Conservation (phyloP, 176 grass and related monocot genomes). For the Carex kokanica region DNA sequence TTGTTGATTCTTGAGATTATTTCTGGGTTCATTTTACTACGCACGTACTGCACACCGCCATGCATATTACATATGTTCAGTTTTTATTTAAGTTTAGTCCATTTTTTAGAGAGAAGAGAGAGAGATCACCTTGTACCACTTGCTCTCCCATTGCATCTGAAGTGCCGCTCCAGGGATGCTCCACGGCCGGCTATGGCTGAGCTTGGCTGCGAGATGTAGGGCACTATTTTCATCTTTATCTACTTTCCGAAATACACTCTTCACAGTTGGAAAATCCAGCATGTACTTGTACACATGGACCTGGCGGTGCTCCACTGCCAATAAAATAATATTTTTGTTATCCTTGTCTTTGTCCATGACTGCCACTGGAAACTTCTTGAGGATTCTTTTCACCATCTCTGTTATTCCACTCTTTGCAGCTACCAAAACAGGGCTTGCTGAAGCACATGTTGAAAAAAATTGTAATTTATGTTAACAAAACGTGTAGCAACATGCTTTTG, state of each 20-base stretch:
- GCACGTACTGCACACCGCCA: not conserved
- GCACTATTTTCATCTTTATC: constrained; percentile 18
- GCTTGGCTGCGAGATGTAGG: constrained; percentile 12
- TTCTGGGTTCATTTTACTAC: not conserved
- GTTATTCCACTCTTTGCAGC: no score
- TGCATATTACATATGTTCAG: not conserved
- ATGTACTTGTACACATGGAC: not conserved
- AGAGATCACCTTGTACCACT: constrained; percentile 26
- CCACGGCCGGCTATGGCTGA: not conserved
- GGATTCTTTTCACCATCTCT: constrained; percentile 31
- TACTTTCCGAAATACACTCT: not conserved
- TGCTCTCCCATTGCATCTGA: constrained; percentile 34
- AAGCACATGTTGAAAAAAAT: no score
- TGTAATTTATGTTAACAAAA: no score
- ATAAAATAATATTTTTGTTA: constrained; percentile 21
- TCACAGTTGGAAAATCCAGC: not conserved
- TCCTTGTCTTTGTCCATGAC: not conserved
- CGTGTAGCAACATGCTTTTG: no score
- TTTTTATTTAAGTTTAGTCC: not conserved
- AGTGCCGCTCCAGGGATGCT: not conserved
- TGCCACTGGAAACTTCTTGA: constrained; percentile 3
- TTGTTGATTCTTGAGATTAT: not conserved
- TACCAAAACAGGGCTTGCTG: no score
- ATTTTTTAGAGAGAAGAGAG: not conserved
- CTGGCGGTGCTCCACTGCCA: constrained; percentile 19